A percentile compares a stretch with the other conserved stretches of the same genome.
These are phyloP conservation scores for Rhododendron simsii DNA, from an alignment of 148 eudicot genomes.

Conservation along the genomic window DNA sequence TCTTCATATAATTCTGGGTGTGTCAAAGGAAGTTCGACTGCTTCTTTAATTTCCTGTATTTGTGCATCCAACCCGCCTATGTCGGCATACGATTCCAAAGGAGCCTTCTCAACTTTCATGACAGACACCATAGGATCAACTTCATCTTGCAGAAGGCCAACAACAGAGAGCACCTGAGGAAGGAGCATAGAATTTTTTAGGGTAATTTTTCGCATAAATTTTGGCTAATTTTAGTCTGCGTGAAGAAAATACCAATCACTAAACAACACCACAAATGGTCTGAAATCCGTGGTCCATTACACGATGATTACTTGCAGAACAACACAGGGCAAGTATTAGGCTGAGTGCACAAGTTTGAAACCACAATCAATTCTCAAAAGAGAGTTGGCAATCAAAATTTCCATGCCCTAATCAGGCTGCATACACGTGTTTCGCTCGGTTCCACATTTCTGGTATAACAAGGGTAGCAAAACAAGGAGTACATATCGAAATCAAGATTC, in stretches of 20 bases:
- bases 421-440: background rate
- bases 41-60: constrained; percentile 99
- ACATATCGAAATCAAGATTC: background rate
- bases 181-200: background rate
- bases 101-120: constrained; percentile 99
- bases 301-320: background rate
- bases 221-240: background rate
- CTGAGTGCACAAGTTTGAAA: background rate
- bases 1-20: constrained; percentile 98
- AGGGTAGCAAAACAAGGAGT: background rate
- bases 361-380: background rate
- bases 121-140: constrained; percentile 99
- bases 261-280: background rate
- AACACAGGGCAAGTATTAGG: background rate
- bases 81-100: constrained; percentile 95
- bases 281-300: background rate
- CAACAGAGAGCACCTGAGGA: constrained; percentile 91
- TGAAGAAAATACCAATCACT: background rate
- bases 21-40: constrained; percentile 96
- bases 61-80: constrained; percentile 97
- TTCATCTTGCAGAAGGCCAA: constrained; percentile 95
- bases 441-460: background rate
- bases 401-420: background rate
- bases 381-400: background rate
- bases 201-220: background rate